A percentile compares a stretch with the other conserved stretches of the same genome.
These are phyloP conservation scores for Detonula confervacea DNA, from an alignment of 352 stramenopile species.

Conservation along the genomic window DNA sequence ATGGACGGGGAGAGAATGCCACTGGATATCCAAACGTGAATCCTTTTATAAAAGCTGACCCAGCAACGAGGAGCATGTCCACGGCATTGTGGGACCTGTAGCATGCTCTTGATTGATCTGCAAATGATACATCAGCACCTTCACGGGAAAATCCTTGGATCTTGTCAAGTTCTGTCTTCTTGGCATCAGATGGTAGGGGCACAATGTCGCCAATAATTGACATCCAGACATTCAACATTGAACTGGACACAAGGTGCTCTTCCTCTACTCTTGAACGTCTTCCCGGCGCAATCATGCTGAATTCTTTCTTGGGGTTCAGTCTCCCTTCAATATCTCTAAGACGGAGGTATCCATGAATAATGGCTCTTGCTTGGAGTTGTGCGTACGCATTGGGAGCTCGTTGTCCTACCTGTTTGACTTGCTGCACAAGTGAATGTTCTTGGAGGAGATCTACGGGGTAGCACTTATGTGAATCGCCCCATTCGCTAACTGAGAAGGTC, in stretches of 20 bases:
- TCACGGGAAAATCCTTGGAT: neutral
- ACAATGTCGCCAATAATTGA: neutral
- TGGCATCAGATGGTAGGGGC: neutral
- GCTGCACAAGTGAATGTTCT: conserved; percentile 10
- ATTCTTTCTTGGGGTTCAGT: neutral
- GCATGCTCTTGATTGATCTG: neutral
- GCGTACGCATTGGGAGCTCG: neutral
- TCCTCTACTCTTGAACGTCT: neutral
- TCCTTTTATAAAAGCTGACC: neutral
- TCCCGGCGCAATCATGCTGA: neutral
- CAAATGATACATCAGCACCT: neutral
- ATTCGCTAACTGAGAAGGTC: conserved; percentile 14
- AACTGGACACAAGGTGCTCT: neutral
- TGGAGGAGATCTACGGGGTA: conserved; percentile 12
- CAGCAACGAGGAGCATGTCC: neutral
- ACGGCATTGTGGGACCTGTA: neutral
- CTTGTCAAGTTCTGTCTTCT: neutral
- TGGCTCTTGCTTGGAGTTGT: neutral
- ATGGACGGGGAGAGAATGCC: neutral
- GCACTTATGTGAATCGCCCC: conserved; percentile 18
- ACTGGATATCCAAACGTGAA: neutral
- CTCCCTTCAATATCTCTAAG: neutral
- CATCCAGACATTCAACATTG: neutral
- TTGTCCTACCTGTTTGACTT: neutral
- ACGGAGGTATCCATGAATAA: neutral